Base-by-base conservation (phyloP, 1,284 basidiomycete genomes). In the Xerocomus subilludens region DNA sequence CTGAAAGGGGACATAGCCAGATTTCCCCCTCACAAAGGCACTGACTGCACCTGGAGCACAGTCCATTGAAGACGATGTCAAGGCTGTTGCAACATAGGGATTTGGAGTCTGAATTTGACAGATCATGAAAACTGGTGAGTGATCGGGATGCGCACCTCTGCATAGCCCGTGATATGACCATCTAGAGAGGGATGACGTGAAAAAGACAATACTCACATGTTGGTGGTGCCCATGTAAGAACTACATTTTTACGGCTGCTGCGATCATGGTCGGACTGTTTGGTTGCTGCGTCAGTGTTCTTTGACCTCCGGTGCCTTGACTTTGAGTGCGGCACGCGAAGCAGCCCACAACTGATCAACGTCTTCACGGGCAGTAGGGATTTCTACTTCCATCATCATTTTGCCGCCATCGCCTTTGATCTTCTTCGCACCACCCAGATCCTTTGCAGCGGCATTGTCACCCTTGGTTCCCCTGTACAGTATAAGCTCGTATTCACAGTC, bases 1-100 rank as follows among this genome's bases (percentile, higher is more conserved):
- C 85, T 92, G 90, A 84, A 98, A 98, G 1, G 97, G 97, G 6
- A 98, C 91, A 84, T 97, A 92, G 35, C 94, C 94, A 45, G 96
- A 94, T 84, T 97, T 98, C 64, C 97, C 97, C 73, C 97, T 88
- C 16, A 98, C 96, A 84, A 99, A 99, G 76, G 91, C 93, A 76
- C 90, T 90, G 63, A 87, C 88, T 3, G 92, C 89, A 14, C 91
- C 95, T 9, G 96, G 96, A 18, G 94, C 94, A 72, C 97, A 91
- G 73, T 93, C 91, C 74, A 98, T 88, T 21, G 95, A 94, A 16
- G 94, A 96, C 27, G 95, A 96, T 6, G 92, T 93, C 11, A 93
- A 86, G 78, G 94, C 89, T 78, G 91, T 87, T 79, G 82, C 85
- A 76, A 85, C 83, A 78, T 82, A 91, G 64, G 87, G 84, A 78